These are phyloP conservation scores for Sclerotinia borealis DNA, from an alignment of 2,329 filamentous ascomycete genomes.

Conservation along the genomic window DNA sequence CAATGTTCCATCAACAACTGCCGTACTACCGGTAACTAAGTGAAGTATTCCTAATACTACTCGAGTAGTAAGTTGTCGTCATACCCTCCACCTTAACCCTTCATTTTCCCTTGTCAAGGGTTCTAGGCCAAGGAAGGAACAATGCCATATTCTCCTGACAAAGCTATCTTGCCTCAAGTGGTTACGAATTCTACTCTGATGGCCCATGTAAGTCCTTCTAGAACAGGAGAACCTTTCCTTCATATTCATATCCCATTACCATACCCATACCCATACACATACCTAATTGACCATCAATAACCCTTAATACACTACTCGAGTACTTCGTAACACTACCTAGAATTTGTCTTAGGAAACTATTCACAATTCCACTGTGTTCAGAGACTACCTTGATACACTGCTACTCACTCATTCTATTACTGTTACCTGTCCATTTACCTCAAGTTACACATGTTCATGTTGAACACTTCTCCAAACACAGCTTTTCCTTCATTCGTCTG, in stretches of 20 bases:
- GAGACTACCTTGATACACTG: background rate
- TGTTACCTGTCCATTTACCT: background rate
- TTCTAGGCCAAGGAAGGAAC: background rate
- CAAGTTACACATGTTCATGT: background rate
- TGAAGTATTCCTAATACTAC: background rate
- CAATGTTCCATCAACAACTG: background rate
- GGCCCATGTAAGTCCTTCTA: background rate
- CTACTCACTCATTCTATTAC: background rate
- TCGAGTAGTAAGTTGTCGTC: background rate
- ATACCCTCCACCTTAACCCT: background rate
- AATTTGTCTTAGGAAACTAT: background rate
- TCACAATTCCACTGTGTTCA: background rate
- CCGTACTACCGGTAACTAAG: background rate
- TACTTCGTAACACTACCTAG: background rate
- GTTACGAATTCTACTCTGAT: background rate
- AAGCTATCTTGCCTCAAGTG: too few species aligned
- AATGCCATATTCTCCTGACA: too few species aligned
- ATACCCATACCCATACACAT: background rate
- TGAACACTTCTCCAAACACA: background rate
- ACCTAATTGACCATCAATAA: too few species aligned
- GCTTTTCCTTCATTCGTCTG: conserved; percentile 19
- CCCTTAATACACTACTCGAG: too few species aligned
- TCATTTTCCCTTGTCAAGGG: background rate
- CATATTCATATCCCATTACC: too few species aligned
- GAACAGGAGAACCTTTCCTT: background rate